Evolutionary conservation across 495 filamentous ascomycete species (phyloP), one percentile per base, ranked within the genome.

Genomic region (Hypoxylon subgilvum): DNA sequence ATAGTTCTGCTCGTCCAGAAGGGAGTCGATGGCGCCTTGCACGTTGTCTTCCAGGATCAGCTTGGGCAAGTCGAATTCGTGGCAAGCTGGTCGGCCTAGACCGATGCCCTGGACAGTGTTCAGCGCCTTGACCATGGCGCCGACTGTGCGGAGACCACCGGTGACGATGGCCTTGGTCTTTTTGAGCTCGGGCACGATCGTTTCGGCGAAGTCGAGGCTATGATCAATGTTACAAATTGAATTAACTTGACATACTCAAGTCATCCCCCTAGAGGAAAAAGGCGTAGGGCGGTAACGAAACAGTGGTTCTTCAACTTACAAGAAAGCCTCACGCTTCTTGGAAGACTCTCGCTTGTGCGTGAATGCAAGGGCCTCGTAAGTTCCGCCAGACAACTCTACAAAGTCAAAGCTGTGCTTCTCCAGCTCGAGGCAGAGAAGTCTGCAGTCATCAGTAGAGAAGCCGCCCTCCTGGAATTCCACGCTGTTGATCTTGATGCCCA

Each of bases 311-410:
- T 27, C 68, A 19, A 38, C 38, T 41, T 41, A 41, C 38, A 88
- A 88, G 73, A 86, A 87, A 7, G 82, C 76, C 66, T 88, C 85
- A n/a, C 86, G 73, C 62, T 78, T 76, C 61, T 72, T 73, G 9
- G 81, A 84, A 21, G 71, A 77, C 48, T 86, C 82, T 12, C 74
- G 66, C 67, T 79, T 76, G 69, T 85, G 77, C 21, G 50, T 34
- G 51, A 84, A 82, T 0, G 70, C 81, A 6, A 84, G 41, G 4
- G 68, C 64, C 67, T 88, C 79, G 64, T 87, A 73, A 0, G 84
- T 88, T 12, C 85, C 86, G 30, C 86, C 86, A 3, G 74, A 79
- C 4, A 89, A 71, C 67, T 89, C 85, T 7, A 88, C 81, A 63
- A 85, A 88, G 65, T 89, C 86, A 52, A 88, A 82, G 6, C 63